A percentile compares a stretch with the other conserved stretches of the same genome.
Conservation (phyloP, 2,329 filamentous ascomycete genomes). For the Dryadomyces quercus-mongolicae region DNA sequence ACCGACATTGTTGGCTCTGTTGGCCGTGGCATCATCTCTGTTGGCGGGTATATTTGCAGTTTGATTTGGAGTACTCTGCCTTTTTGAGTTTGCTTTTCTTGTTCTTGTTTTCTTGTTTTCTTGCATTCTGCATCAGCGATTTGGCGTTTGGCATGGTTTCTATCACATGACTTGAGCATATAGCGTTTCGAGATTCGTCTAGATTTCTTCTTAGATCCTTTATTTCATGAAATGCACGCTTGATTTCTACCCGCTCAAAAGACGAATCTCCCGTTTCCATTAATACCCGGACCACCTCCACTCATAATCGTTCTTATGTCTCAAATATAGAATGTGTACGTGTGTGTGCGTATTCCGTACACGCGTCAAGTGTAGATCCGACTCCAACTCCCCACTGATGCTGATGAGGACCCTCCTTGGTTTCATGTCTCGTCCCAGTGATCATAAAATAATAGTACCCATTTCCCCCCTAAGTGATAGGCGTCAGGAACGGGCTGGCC, state of each 20-base stretch:
- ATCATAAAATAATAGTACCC: too few species aligned
- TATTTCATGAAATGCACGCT: too few species aligned
- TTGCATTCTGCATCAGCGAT: neutral
- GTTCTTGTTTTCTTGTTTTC: too few species aligned
- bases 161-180: too few species aligned
- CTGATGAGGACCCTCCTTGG: neutral
- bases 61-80: neutral
- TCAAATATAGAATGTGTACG: neutral
- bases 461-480: constrained; percentile 37
- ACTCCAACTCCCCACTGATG: neutral
- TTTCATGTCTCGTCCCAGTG: too few species aligned
- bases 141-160: neutral
- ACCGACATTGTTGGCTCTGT: neutral
- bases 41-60: neutral
- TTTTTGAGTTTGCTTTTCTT: neutral
- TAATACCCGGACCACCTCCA: too few species aligned
- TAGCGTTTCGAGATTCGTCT: too few species aligned
- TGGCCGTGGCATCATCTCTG: neutral
- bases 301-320: too few species aligned
- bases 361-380: constrained; percentile 1
- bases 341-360: constrained; percentile 1
- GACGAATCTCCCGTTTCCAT: too few species aligned
- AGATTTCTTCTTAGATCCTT: too few species aligned
- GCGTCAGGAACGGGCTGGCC: constrained; percentile 67
- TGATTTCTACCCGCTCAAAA: too few species aligned